Base-by-base conservation (phyloP, 1,139 yeast species). In the Zygosaccharomyces pseudobailii region DNA sequence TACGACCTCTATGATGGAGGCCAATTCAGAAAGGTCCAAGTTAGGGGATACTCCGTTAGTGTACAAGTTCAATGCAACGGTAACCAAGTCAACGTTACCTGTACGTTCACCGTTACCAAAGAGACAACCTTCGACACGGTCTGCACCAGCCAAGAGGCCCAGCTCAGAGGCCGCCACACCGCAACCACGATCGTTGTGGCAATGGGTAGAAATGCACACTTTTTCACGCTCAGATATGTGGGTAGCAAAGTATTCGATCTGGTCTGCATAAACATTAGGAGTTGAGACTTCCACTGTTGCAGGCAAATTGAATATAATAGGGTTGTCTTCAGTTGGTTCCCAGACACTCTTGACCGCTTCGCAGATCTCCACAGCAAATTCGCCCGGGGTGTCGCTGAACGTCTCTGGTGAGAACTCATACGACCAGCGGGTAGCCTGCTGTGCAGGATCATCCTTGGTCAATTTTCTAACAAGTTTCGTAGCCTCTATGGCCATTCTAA, bases 41-140 rank as follows among this genome's bases (percentile, higher is more conserved):
- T 83, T 72, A 52, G 97, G 97, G 30, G 85, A 67, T 37, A 89
- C 80, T 54, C 97, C 97, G 70, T 92, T 96, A 34, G 97, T 92
- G 73, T 89, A 90, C 74, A 92, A 73, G 70, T 92, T 92, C 57
- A 92, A 75, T 3, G 96, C 97, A 53, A 92, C 78, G 10, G 97
- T 90, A 46, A 90, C 95, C 50, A 92, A 74, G 69, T 92, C 98
- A 55, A 92, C 97, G 67, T 92, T 92, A 67, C 98, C 97, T 25
- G 98, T 92, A 71, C 97, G 83, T 76, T 92, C 98, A 66, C 98
- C 97, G 68, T 90, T 92, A 57, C 97, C 97, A 62, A 92, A 92
- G 51, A 92, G 74, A 74, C 97, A 92, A 45, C 98, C 97, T 71
- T 92, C 98, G 35, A 92, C 94, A 71, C 98, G 82, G 70, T 92